A percentile compares a stretch with the other conserved stretches of the same genome.
phyloP scores from a whole-genome alignment of 2,329 filamentous ascomycete genomes.

The Trichoderma arundinaceum region DNA sequence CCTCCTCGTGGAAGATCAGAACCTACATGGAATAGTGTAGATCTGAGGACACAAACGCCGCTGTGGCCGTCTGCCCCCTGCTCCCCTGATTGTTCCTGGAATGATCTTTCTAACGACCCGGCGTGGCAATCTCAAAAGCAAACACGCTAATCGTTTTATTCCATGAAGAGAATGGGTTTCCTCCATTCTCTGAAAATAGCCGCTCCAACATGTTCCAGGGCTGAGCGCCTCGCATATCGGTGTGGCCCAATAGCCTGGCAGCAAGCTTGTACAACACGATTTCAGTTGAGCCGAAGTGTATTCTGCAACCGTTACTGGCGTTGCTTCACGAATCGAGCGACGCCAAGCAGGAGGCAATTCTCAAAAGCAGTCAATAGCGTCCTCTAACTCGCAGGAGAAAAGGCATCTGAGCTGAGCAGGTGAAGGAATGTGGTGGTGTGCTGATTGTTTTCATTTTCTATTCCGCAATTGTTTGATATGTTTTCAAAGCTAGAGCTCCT shows the following conservation, averaged over 20 bases:
- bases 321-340: conserved; percentile 1
- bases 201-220: background rate
- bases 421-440: too few species aligned
- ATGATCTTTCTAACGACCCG: background rate
- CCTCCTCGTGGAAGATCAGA: conserved; percentile 22
- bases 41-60: conserved; percentile 7
- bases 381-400: background rate
- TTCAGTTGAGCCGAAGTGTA: conserved; percentile 4
- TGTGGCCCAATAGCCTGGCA: conserved; percentile 19
- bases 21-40: background rate
- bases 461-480: background rate
- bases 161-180: background rate
- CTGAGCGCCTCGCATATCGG: background rate
- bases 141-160: background rate
- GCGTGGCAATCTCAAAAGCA: conserved; percentile 11
- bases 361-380: background rate
- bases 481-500: too few species aligned
- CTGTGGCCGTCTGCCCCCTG: background rate
- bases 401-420: background rate
- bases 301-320: conserved; percentile 16
- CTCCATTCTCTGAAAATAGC: conserved; percentile 3
- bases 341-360: conserved; percentile 7
- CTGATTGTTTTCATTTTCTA: background rate
- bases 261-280: conserved; percentile 17
- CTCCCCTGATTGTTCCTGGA: background rate